Percentiles rank a stretch among this genome's conserved stretches.
Conservation (phyloP, 179 eudicot genomes). For the Patellifolia procumbens region DNA sequence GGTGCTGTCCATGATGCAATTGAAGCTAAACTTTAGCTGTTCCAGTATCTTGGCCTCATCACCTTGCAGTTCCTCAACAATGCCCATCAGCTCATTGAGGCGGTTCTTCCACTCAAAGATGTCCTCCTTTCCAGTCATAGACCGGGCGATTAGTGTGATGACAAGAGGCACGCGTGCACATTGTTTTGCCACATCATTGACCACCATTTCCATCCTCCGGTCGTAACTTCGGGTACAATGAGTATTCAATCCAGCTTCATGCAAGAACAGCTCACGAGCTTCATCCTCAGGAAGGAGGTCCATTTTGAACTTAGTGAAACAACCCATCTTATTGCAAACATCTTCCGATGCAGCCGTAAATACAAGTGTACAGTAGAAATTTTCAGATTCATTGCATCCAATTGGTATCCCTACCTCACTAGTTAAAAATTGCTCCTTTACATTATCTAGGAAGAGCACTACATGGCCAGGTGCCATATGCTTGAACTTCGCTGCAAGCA, state of each 20-base stretch:
- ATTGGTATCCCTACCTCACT: background rate
- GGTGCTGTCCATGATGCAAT: background rate
- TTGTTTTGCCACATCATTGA: conserved; percentile 2
- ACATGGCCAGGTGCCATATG: conserved; percentile 21
- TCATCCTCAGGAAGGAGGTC: conserved; percentile 19
- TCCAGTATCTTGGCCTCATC: conserved; percentile 20
- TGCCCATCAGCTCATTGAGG: conserved; percentile 10
- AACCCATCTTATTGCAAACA: conserved; percentile 18
- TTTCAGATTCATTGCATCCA: background rate
- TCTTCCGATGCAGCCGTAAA: conserved; percentile 20
- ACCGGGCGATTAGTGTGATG: conserved; percentile 5
- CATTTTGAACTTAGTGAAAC: conserved; percentile 11
- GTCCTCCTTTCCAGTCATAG: conserved; percentile 20
- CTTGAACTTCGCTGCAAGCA: conserved; percentile 6
- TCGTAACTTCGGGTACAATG: conserved; percentile 2
- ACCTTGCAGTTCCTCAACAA: background rate
- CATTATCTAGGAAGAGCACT: conserved; percentile 19
- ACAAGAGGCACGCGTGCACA: too few species aligned
- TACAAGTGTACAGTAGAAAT: conserved; percentile 17
- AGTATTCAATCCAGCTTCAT: background rate
- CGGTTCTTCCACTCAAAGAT: conserved; percentile 20
- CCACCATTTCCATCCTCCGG: background rate
- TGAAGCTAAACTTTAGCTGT: conserved; percentile 10
- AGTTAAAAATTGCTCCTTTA: background rate
- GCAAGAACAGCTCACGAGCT: conserved; percentile 12